Evolutionary conservation across 1,284 basidiomycete genomes (phyloP).

Genomic region (Exobasidium cylindrosporum): DNA sequence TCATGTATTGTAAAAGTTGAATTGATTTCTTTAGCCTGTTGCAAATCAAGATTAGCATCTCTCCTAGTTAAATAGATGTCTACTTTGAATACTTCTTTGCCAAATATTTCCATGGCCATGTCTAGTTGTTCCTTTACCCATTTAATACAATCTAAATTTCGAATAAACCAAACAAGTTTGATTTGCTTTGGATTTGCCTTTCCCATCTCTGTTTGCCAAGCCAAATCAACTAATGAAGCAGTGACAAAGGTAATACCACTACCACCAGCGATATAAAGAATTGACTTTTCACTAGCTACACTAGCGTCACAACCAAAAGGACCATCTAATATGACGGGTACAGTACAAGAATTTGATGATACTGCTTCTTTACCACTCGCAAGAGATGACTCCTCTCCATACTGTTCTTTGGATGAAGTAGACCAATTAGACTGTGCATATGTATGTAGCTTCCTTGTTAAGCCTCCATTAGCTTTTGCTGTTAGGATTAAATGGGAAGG

Average conservation of each 20-base stretch:
- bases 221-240: conserved; percentile 31
- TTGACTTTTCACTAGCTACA: conserved; percentile 19
- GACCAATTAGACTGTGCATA: neutral
- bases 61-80: neutral
- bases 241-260: conserved; percentile 62
- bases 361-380: neutral
- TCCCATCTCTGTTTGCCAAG: conserved; percentile 3
- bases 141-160: neutral
- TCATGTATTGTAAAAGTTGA: neutral
- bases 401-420: neutral
- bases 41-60: neutral
- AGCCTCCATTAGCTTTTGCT: conserved; percentile 27
- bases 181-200: neutral
- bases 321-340: conserved; percentile 32
- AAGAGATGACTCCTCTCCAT: neutral
- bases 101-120: neutral
- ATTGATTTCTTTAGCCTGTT: neutral
- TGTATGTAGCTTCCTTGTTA: conserved; percentile 26
- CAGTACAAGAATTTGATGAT: neutral
- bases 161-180: conserved; percentile 1
- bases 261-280: conserved; percentile 63
- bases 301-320: conserved; percentile 36
- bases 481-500: conserved; percentile 27
- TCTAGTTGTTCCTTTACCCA: conserved; percentile 10
- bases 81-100: neutral